phyloP scores from a whole-genome alignment of 371 early-diverging fungal species.

The Encephalitozoon romaleae region DNA sequence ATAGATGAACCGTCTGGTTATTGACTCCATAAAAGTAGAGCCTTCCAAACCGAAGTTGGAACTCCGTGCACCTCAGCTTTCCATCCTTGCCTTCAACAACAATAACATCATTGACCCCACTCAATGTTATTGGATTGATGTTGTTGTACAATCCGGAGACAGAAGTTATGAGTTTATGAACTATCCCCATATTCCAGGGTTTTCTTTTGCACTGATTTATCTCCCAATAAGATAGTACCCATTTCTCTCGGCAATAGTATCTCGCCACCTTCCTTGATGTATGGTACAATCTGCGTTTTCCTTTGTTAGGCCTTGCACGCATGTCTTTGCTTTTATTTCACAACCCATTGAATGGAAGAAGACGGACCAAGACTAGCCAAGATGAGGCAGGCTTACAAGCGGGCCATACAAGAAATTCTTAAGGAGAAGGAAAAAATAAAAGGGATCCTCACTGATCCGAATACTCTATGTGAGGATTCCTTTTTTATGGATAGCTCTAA shows the following conservation, averaged over 20 bases:
- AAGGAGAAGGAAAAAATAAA: constrained; percentile 6
- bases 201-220: not conserved
- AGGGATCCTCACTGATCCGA: not conserved
- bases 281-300: not conserved
- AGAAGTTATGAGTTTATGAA: constrained; percentile 64
- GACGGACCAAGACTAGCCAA: constrained; percentile 8
- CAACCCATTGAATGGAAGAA: constrained; percentile 10
- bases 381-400: constrained; percentile 42
- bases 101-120: constrained; percentile 92
- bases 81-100: constrained; percentile 75
- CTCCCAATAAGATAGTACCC: not conserved
- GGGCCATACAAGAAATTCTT: constrained; percentile 38
- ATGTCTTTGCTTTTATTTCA: not conserved
- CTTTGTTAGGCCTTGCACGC: not conserved
- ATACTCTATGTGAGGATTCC: not conserved
- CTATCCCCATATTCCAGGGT: constrained; percentile 53
- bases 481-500: constrained; percentile 13
- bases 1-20: constrained; percentile 75
- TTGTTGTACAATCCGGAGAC: constrained; percentile 83
- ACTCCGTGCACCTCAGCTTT: constrained; percentile 76
- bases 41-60: constrained; percentile 95
- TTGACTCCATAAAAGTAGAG: constrained; percentile 74
- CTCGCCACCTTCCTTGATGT: not conserved
- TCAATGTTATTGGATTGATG: constrained; percentile 87
- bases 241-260: not conserved